phyloP scores from a whole-genome alignment of 164 flowering plant genomes.

The Brasenia schreberi region DNA sequence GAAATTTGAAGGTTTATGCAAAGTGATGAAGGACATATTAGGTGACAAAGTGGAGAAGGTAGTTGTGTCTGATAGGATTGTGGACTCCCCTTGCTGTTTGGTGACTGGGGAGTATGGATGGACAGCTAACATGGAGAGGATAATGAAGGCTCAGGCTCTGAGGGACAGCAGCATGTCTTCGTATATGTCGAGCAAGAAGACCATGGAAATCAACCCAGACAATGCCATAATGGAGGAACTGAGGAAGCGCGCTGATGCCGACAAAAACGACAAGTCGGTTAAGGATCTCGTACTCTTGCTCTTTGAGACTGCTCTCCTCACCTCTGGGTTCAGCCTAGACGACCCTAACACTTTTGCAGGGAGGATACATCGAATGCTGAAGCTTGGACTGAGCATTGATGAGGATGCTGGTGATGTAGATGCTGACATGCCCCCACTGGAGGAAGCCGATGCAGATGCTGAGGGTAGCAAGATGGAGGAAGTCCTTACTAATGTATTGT shows the following conservation, averaged over 20 bases:
- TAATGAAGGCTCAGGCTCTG: conserved; percentile 1
- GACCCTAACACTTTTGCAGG: conserved; percentile 3
- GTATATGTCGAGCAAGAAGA: conserved; percentile 4
- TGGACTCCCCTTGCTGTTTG: not conserved
- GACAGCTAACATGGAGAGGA: conserved; percentile 1
- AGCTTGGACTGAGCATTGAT: conserved; percentile 8
- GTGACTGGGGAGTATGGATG: conserved; percentile 1
- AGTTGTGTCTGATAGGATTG: not conserved
- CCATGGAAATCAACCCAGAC: conserved; percentile 5
- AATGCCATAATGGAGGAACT: conserved; percentile 1
- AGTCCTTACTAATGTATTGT: conserved; percentile 1
- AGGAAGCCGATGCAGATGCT: conserved; percentile 10
- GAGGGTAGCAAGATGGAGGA: conserved; percentile 26
- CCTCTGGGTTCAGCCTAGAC: conserved; percentile 2
- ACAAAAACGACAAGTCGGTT: conserved; percentile 3
- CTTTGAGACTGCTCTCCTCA: conserved; percentile 4
- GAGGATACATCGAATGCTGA: conserved; percentile 8
- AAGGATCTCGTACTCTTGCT: conserved; percentile 1
- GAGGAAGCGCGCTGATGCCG: conserved; percentile 3
- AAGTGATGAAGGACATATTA: not conserved
- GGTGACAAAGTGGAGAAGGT: conserved; percentile 1
- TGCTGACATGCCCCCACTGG: conserved; percentile 16
- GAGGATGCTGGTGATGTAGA: conserved; percentile 3
- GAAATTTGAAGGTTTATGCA: not conserved
- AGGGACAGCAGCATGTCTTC: conserved; percentile 1